Evolutionary conservation across 2,329 filamentous ascomycete genomes (phyloP).

Genomic region (Neofusicoccum sp.): DNA sequence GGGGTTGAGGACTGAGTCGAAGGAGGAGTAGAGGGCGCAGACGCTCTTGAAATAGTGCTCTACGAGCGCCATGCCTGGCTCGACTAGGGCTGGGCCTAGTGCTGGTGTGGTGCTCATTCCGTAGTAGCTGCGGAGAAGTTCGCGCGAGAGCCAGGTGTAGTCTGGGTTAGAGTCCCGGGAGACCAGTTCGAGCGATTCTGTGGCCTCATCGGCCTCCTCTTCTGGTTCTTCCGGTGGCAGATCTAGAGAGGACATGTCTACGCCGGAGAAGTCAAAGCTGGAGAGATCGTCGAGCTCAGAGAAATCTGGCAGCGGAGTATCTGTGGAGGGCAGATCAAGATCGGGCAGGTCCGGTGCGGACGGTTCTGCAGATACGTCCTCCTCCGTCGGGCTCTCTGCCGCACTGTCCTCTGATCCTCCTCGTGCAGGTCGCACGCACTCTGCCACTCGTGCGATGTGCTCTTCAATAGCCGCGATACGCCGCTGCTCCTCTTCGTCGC

Average conservation of each 20-base stretch:
- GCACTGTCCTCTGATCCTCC: not conserved
- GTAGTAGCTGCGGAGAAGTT: slow-evolving; percentile 4
- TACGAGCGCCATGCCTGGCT: slow-evolving; percentile 59
- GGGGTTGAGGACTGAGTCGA: slow-evolving; percentile 64
- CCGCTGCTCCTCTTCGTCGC: not conserved
- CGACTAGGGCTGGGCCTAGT: slow-evolving; percentile 32
- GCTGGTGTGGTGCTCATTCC: not conserved
- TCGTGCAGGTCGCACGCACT: not conserved
- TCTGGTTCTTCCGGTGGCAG: not conserved
- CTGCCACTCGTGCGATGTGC: slow-evolving; percentile 8
- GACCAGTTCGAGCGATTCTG: slow-evolving; percentile 5
- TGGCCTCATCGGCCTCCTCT: not conserved
- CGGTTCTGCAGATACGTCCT: not conserved
- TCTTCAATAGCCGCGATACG: not conserved
- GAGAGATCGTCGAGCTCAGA: slow-evolving; percentile 1
- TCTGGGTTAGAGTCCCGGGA: not conserved
- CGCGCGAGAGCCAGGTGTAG: not conserved
- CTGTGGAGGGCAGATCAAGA: not conserved
- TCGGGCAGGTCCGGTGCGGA: not conserved
- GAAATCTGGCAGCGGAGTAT: not conserved
- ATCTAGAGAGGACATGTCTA: not conserved
- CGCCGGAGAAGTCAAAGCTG: not conserved
- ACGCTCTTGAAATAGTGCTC: slow-evolving; percentile 68
- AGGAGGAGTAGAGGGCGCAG: slow-evolving; percentile 64
- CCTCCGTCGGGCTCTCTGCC: not conserved